Percentiles rank a stretch among this genome's conserved stretches.
Conservation (phyloP, 2,329 filamentous ascomycete species). For the Neurospora crassa region DNA sequence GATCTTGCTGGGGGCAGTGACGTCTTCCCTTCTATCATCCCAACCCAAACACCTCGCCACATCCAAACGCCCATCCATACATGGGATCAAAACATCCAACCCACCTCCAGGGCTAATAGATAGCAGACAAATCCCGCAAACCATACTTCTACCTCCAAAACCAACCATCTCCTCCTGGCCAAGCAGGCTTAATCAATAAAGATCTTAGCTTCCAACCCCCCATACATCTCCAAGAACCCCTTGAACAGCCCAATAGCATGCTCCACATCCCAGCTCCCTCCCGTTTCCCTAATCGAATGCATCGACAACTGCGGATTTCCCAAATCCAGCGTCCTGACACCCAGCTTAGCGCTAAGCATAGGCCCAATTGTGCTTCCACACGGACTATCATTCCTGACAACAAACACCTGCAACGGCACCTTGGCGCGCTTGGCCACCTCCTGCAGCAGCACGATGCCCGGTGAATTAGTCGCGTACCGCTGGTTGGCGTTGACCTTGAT, state of each 20-base stretch:
- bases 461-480: constrained; percentile 91
- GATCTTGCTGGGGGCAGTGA: background rate
- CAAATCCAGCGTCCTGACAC: constrained; percentile 80
- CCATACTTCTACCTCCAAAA: background rate
- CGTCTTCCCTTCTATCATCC: background rate
- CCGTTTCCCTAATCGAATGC: constrained; percentile 94
- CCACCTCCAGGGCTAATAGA: background rate
- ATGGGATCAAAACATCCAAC: background rate
- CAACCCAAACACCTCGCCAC: background rate
- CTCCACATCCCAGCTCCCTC: constrained; percentile 78
- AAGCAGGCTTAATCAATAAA: constrained; percentile 56
- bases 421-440: constrained; percentile 66
- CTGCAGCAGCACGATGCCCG: constrained; percentile 85
- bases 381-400: constrained; percentile 88
- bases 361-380: constrained; percentile 96
- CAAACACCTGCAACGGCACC: constrained; percentile 89
- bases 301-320: constrained; percentile 93
- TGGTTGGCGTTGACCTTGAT: constrained; percentile 99
- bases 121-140: background rate
- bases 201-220: constrained; percentile 73
- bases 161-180: background rate
- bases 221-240: constrained; percentile 78
- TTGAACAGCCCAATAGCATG: constrained; percentile 79
- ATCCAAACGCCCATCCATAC: background rate
- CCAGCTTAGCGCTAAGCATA: constrained; percentile 83